Base-by-base conservation (phyloP, 2,329 filamentous ascomycete genomes). In the Ophiosphaerella narmari region DNA sequence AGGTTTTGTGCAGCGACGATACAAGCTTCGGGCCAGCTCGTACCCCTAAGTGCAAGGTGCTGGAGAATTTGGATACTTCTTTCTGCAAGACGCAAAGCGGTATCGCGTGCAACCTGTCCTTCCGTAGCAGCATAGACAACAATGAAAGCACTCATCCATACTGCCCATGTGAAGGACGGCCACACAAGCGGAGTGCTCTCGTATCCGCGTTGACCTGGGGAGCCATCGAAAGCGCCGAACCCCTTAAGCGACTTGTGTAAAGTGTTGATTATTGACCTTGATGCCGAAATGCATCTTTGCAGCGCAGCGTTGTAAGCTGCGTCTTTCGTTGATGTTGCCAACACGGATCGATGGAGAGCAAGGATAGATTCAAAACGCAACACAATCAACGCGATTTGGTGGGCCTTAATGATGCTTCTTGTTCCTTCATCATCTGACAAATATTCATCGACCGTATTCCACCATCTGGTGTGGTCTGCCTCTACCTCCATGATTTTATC, bases 161-260 rank as follows among this genome's bases (percentile, higher is more conserved):
- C 42, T 1, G 61, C 62, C 61, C 62, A 64, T 5, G 62, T 66
- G 33, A 66, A 66, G 2, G 62, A 66, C 5, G 62, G 62, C 62
- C 62, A 66, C 11, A 66, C 38, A 14, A 66, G 44, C 16, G 60
- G 55, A 3, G 53, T 61, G 18, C 44, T 55, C 35, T 64, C 57
- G 26, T 64, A 64, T 7, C 62, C 62, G 40, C 48, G 14, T 32
- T 55, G 50, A 7, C 60, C 61, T 26, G 59, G 60, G 2, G 62
- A 64, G 3, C 62, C 59, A 29, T 63, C 59, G 41, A 61, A 63
- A 16, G 57, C 59, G 4, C 60, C 60, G 39, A 63, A 62, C 4
- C 61, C 60, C 14, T 57, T 52, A 4, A 64, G 40, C 2, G 59
- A 57, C 21, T 63, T 66, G 32, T 61, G 55, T 12, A 66, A 31